Base-by-base conservation (phyloP, 148 eudicot species). In the Rhododendron henanense region DNA sequence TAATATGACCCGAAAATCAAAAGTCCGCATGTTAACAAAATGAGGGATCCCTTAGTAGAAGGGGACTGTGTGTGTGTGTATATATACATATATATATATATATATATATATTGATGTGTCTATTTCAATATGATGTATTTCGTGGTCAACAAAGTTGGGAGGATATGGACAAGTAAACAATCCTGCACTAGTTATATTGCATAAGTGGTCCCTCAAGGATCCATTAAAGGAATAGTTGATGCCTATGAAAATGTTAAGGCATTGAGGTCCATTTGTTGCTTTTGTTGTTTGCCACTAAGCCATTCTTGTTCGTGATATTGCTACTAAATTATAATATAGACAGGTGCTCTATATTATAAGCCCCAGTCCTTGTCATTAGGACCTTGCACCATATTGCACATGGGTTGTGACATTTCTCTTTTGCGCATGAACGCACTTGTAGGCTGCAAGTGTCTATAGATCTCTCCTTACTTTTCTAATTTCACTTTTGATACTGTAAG, bases 301-400 rank as follows among this genome's bases (percentile, higher is more conserved):
- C 55, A n/a, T 41, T 57, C 10, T 82, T 76, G 16, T 47, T 77
- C 9, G 7, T 57, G 23, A 1, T 5, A 23, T 71, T 83, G 41
- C 63, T 69, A 6, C 63, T 84, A 35, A 81, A 73, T 39, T 81
- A 44, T 75, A 25, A 0, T n/a, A 39, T 75, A 47, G 50, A 39
- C 21, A 11, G 3, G 59, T 61, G 53, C 41, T 76, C 87, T 53
- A 37, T 28, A 31, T 41, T 41, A 41, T 41, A 41, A 41, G 23
- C 76, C 81, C 82, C n/a, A 33, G 85, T 86, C 85, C 51, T 84
- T 74, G 74, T 81, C 88, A 84, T 71, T 86, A 73, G 53, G 75
- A 28, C 35, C 13, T 83, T 23, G 53, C 84, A 83, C 15, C 84
- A 61, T 31, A 61, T 39, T 10, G 47, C 78, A 51, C 80, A 19